Conservation (phyloP, 1,284 basidiomycete species). For the Ganoderma lingzhi region DNA sequence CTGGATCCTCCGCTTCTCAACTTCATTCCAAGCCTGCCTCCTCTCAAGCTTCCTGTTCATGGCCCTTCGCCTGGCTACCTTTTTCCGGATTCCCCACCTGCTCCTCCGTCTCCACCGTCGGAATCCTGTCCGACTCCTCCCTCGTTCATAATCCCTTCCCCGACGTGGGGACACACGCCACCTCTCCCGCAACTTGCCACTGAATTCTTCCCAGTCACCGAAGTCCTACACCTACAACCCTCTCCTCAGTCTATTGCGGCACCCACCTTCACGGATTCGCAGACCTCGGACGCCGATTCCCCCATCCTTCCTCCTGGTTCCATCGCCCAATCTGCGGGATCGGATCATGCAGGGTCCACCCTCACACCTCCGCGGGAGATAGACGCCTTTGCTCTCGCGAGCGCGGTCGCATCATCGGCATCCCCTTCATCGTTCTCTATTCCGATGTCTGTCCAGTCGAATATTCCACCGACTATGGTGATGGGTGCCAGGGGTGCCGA, state of each 20-base stretch:
- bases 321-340: slow-evolving; percentile 8
- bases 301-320: slow-evolving; percentile 37
- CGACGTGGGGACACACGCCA: neutral
- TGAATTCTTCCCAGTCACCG: slow-evolving; percentile 29
- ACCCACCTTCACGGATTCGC: slow-evolving; percentile 16
- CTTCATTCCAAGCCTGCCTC: slow-evolving; percentile 32
- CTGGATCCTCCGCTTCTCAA: slow-evolving; percentile 34
- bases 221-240: slow-evolving; percentile 15
- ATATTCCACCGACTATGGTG: neutral
- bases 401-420: slow-evolving; percentile 29
- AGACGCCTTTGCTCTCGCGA: slow-evolving; percentile 41
- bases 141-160: slow-evolving; percentile 18
- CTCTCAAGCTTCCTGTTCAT: slow-evolving; percentile 31
- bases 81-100: slow-evolving; percentile 25
- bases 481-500: neutral
- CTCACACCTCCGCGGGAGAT: slow-evolving; percentile 36
- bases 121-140: slow-evolving; percentile 18
- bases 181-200: slow-evolving; percentile 18
- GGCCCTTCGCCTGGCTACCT: slow-evolving; percentile 21
- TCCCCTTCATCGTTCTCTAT: slow-evolving; percentile 35
- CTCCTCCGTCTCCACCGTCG: slow-evolving; percentile 23
- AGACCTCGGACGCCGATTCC: slow-evolving; percentile 35
- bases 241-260: slow-evolving; percentile 11
- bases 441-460: slow-evolving; percentile 37
- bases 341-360: neutral